A percentile compares a stretch with the other conserved stretches of the same genome.
These are phyloP conservation scores for Tricholoma matsutake DNA, from an alignment of 768 basidiomycete species.

Conservation along the genomic window DNA sequence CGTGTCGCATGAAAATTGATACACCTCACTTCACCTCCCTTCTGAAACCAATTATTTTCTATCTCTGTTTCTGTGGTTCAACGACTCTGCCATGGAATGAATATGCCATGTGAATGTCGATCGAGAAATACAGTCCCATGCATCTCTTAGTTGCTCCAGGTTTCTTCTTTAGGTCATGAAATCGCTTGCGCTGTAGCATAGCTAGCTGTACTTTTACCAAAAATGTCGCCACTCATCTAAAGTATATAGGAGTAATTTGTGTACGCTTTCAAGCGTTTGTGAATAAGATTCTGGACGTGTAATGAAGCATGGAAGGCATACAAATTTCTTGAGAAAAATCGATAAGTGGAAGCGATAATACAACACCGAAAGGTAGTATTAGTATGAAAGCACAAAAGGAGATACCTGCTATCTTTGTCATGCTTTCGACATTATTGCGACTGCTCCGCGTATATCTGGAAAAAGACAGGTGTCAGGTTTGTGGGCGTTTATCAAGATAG, in stretches of 20 bases:
- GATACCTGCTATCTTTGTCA: not conserved
- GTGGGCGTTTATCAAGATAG: slow-evolving; percentile 6
- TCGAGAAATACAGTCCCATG: not conserved
- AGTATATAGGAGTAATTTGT: not conserved
- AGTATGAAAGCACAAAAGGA: not conserved
- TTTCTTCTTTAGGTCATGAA: not conserved
- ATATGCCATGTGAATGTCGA: not conserved
- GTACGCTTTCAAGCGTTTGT: not conserved
- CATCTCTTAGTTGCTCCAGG: not conserved
- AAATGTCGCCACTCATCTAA: not conserved
- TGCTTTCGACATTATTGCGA: slow-evolving; percentile 35
- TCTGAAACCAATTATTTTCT: not conserved
- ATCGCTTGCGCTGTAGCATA: not conserved
- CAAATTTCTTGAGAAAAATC: too few relatives aligned
- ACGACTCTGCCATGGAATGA: not conserved
- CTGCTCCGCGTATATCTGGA: slow-evolving; percentile 68
- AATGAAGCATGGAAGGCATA: not conserved
- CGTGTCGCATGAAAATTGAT: not conserved
- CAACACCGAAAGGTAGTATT: slow-evolving; percentile 2
- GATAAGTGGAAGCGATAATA: slow-evolving; percentile 1
- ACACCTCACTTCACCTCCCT: not conserved
- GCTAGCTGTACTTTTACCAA: slow-evolving; percentile 4
- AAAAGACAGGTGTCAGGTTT: not conserved
- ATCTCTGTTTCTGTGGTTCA: not conserved
- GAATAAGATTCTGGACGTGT: not conserved